Base-by-base conservation (phyloP, 225 moss, liverwort and hornwort species). In the Anthoceros angustus region DNA sequence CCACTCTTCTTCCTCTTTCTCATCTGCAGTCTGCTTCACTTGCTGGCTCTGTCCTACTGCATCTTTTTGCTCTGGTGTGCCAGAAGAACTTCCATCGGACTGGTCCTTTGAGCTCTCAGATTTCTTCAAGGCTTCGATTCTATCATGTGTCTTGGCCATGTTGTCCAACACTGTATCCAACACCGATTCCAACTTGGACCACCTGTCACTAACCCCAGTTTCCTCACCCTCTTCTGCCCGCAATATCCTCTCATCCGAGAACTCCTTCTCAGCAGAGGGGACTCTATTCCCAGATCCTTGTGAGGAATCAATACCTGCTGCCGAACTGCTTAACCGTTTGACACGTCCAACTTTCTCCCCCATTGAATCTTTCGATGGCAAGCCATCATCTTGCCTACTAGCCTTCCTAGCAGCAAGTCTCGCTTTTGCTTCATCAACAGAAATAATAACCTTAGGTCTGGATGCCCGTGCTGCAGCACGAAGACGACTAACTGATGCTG, bases 381-480 rank as follows among this genome's bases (percentile, higher is more conserved):
- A 32, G 32, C 32, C 4, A 32, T 32, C 32, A 32, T 32, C 32
- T 32, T 32, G 32, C 32, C 32, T 32, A 32, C 32, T 95, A 25
- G 84, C 88, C 74, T 79, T 91, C 71, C 88, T 88, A 16, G 95
- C 91, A 60, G 91, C 91, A 62, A 98, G 83, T 77, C 91, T 82
- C 25, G 88, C 95, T 77, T 88, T 78, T 43, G 91, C 95, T 78
- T 98, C 95, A 46, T 91, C 85, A n/a, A 86, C 82, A 71, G 91
- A 91, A 55, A 87, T 79, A 42, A 98, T 98, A 32, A 98, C 85
- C 24, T 85, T 88, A 21, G 91, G 88, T 70, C 80, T 90, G 20
- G 84, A 83, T 49, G 73, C 80, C 74, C 72, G 76, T 9, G 78
- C 42, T 25, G 70, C 71, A 66, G 66, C 63, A 45, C 61, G 62